Evolutionary conservation across 345 rosid genomes (phyloP), one percentile per base, ranked within the genome.

Genomic region (Capsella bursapastoris): DNA sequence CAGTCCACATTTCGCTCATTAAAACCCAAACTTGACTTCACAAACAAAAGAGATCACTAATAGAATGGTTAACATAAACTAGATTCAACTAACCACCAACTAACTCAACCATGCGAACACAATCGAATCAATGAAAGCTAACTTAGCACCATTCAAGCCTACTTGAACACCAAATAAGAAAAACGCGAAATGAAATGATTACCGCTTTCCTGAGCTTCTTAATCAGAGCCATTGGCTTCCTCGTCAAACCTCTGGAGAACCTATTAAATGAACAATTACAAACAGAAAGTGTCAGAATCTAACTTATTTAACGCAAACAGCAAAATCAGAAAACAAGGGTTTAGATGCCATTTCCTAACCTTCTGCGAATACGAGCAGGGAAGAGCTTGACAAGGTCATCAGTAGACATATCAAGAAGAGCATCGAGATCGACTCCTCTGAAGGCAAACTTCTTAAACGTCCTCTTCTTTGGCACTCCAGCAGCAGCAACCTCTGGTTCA

Each of bases 371-470:
- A 55, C 98, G 91, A 29, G 98, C 82, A n/a, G 65, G 63, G 84
- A 94, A 91, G 81, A 94, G 95, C 88, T 91, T 87, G 40, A 91
- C 98, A 59, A 94, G 97, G 47, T 94, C 96, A 64, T 94, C 98
- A 4, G 96, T 89, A 53, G 94, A 86, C 97, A 93, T 93, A 71
- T 93, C 98, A 15, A 93, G 87, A 60, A 93, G 89, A 53, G 92
- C 89, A 75, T 90, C 97, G 74, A 90, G 80, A 86, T 90, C 97
- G 0, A 90, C 97, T 31, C 97, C 96, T 78, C 82, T 84, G 86
- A 85, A 90, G 38, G 91, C 84, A 64, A 90, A 90, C 90, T 87
- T 90, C 87, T 89, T 89, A 75, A 90, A 90, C 71, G 97, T 90
- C 65, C 97, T 87, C 90, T 89, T 87, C 88, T 88, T 90, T 0